A percentile compares a stretch with the other conserved stretches of the same genome.
These are phyloP conservation scores for Adansonia madagascariensis DNA, from an alignment of 441 rosid species.

Conservation along the genomic window DNA sequence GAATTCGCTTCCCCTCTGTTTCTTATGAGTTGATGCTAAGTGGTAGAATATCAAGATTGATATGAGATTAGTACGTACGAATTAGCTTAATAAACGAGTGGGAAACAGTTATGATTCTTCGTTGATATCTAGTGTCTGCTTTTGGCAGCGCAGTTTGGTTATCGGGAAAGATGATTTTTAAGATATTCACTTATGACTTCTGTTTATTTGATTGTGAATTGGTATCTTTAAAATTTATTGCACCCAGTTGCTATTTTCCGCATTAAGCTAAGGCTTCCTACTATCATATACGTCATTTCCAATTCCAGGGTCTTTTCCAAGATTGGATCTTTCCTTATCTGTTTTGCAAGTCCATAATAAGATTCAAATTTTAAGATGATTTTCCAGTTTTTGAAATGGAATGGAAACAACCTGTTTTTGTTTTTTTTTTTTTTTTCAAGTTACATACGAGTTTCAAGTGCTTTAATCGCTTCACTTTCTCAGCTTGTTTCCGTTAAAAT, in stretches of 20 bases:
- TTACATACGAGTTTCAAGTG: slow-evolving; percentile 1
- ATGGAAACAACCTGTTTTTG: not conserved
- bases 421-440: not conserved
- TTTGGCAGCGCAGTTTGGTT: not conserved
- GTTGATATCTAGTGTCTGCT: slow-evolving; percentile 8
- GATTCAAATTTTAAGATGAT: not conserved
- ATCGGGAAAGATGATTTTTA: not conserved
- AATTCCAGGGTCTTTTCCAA: slow-evolving; percentile 8
- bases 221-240: not conserved
- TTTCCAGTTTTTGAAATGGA: slow-evolving; percentile 13
- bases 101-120: not conserved
- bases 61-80: not conserved
- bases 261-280: not conserved
- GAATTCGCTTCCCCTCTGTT: not conserved
- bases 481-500: not conserved
- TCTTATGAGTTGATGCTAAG: not conserved
- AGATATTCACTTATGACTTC: not conserved
- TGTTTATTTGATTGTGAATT: slow-evolving; percentile 15
- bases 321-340: slow-evolving; percentile 12
- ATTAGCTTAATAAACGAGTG: not conserved
- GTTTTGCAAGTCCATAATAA: not conserved
- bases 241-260: not conserved
- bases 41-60: not conserved
- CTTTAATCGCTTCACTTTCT: not conserved
- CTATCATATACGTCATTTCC: not conserved